Percentiles rank a stretch among this genome's conserved stretches.
phyloP scores from a whole-genome alignment of 2,329 filamentous ascomycete genomes.

The Bipolaris zeicola region DNA sequence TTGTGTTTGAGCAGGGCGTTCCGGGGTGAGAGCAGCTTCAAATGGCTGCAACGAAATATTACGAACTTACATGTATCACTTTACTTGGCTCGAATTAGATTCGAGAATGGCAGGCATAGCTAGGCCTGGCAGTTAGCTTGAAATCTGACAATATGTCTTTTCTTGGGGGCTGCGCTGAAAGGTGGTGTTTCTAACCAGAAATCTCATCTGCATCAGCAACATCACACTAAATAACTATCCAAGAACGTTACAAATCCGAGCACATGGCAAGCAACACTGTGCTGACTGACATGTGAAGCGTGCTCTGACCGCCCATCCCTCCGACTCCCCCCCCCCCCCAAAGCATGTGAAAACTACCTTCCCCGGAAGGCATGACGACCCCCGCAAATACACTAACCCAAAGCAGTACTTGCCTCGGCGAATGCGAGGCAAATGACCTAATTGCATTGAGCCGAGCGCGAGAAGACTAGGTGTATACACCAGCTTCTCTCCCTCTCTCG shows the following conservation, averaged over 20 bases:
- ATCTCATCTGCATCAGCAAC: conserved; percentile 2
- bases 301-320: background rate
- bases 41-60: conserved; percentile 1
- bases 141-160: background rate
- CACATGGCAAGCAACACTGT: conserved; percentile 3
- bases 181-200: background rate
- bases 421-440: conserved; percentile 20
- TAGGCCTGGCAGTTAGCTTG: background rate
- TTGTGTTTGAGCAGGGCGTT: conserved; percentile 38
- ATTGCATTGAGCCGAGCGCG: conserved; percentile 1
- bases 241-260: background rate
- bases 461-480: background rate
- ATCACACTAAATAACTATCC: background rate
- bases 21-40: conserved; percentile 10
- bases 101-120: background rate
- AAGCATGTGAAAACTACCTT: conserved; percentile 28
- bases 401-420: conserved; percentile 23
- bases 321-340: conserved; percentile 1
- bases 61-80: background rate
- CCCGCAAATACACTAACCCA: conserved; percentile 18
- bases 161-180: no score
- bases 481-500: background rate
- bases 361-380: conserved; percentile 22
- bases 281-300: conserved; percentile 13
- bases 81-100: background rate